Conservation (phyloP, 148 eudicot genomes). For the Chenopodium berlandieri region DNA sequence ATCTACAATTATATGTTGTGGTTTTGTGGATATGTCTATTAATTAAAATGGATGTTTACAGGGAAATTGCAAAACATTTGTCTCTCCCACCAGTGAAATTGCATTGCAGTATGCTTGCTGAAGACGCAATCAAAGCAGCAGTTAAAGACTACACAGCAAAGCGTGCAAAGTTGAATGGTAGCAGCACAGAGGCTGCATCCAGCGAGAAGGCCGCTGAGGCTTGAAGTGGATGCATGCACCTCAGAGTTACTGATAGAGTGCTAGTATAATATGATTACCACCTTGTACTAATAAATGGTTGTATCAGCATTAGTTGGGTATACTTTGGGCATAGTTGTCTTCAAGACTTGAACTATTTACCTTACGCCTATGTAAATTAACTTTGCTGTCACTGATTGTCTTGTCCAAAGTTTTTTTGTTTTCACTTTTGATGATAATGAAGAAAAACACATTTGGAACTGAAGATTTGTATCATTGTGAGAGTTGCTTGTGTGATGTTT, state of each 20-base stretch:
- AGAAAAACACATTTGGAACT: not conserved
- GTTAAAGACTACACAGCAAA: slow-evolving; percentile 76
- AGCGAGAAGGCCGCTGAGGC: slow-evolving; percentile 51
- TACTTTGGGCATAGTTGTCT: not conserved
- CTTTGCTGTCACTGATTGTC: not conserved
- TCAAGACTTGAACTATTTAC: slow-evolving; percentile 9
- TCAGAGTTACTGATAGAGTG: not conserved
- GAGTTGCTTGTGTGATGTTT: too few relatives aligned
- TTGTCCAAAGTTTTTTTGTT: not conserved
- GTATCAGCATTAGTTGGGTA: not conserved
- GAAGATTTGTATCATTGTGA: not conserved
- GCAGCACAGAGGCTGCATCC: slow-evolving; percentile 27
- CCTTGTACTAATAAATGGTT: slow-evolving; percentile 22
- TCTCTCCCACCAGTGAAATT: slow-evolving; percentile 94
- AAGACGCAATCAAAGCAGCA: slow-evolving; percentile 98
- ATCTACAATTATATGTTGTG: too few relatives aligned
- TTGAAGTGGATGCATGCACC: slow-evolving; percentile 27
- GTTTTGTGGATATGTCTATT: too few relatives aligned
- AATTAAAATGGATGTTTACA: slow-evolving; percentile 23
- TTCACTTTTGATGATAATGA: not conserved
- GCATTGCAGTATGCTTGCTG: slow-evolving; percentile 99
- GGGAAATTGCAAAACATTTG: slow-evolving; percentile 95
- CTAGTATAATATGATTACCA: not conserved
- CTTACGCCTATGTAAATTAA: slow-evolving; percentile 7
- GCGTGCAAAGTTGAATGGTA: slow-evolving; percentile 38